Evolutionary conservation across 2,329 filamentous ascomycete genomes (phyloP).

Genomic region (Ophiocordyceps camponoti-saundersi): DNA sequence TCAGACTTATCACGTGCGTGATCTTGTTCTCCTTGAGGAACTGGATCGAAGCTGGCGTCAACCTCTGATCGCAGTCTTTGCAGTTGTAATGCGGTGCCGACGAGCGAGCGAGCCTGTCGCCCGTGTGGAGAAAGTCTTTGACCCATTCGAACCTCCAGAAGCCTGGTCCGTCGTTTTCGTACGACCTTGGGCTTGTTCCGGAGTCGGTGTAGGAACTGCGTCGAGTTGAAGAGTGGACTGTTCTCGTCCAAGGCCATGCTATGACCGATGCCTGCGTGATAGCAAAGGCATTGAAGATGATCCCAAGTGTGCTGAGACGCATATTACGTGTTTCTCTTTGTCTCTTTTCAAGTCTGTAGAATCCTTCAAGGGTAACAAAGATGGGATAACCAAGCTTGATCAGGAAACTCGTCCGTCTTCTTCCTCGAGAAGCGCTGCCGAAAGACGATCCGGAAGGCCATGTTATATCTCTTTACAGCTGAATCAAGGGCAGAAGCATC

Average conservation of each 20-base stretch:
- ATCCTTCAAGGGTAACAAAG: too few relatives aligned
- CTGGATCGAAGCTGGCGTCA: not conserved
- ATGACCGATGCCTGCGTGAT: too few relatives aligned
- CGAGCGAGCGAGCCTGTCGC: slow-evolving; percentile 1
- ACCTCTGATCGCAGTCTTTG: not conserved
- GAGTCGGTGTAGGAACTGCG: not conserved
- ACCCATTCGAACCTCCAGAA: not conserved
- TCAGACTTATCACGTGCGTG: slow-evolving; percentile 1
- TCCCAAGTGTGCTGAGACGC: not conserved
- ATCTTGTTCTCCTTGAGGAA: slow-evolving; percentile 1
- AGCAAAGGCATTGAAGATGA: not conserved
- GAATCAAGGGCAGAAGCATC: too few relatives aligned
- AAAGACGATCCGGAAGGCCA: too few relatives aligned
- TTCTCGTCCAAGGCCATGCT: not conserved
- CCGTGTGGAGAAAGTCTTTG: not conserved
- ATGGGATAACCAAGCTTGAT: too few relatives aligned
- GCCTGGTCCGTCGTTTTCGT: not conserved
- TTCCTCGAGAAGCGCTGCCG: too few relatives aligned
- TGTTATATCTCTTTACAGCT: too few relatives aligned
- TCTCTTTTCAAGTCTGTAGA: too few relatives aligned
- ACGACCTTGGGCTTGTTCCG: not conserved
- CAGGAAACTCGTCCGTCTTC: too few relatives aligned
- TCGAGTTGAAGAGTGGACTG: not conserved
- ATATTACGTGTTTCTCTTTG: not conserved
- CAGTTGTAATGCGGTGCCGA: slow-evolving; percentile 1